Conservation (phyloP, 208 protist species). For the Wallacemonas sp. region DNA sequence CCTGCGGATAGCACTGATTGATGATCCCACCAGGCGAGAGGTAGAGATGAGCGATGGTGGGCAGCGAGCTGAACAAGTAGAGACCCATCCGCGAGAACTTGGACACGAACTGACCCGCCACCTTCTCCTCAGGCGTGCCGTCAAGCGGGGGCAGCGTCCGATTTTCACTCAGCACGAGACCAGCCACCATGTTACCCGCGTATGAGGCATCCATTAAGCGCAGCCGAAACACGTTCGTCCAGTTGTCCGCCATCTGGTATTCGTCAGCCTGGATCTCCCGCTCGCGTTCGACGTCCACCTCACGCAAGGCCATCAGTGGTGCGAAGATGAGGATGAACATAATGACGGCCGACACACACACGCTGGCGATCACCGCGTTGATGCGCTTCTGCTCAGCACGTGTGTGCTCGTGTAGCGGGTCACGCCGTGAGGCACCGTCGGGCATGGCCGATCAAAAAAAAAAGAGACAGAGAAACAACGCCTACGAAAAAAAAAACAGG, state of each 20-base stretch:
- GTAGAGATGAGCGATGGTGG: conserved; percentile 12
- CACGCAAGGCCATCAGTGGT: conserved; percentile 32
- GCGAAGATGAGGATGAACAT: conserved; percentile 34
- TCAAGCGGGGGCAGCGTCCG: conserved; percentile 30
- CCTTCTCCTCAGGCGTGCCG: conserved; percentile 19
- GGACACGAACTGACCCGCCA: conserved; percentile 19
- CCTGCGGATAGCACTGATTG: conserved; percentile 26
- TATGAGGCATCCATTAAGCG: conserved; percentile 40
- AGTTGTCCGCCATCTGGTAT: conserved; percentile 20
- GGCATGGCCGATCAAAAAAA: background rate
- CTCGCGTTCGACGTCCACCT: background rate
- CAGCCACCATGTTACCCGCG: conserved; percentile 33
- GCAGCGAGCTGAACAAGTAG: background rate
- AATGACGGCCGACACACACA: conserved; percentile 26
- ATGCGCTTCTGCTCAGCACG: conserved; percentile 24
- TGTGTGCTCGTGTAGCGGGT: background rate
- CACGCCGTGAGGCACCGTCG: background rate
- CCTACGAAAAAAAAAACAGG: conserved; percentile 12
- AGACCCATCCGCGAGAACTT: conserved; percentile 15
- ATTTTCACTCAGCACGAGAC: conserved; percentile 45
- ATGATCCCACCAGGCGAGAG: conserved; percentile 39
- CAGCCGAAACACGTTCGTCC: conserved; percentile 31
- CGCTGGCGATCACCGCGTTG: conserved; percentile 31
- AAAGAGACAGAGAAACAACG: background rate
- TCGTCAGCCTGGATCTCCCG: conserved; percentile 6